Evolutionary conservation across 371 early-diverging fungal genomes (phyloP).

Genomic region (Apophysomyces ossiformis): DNA sequence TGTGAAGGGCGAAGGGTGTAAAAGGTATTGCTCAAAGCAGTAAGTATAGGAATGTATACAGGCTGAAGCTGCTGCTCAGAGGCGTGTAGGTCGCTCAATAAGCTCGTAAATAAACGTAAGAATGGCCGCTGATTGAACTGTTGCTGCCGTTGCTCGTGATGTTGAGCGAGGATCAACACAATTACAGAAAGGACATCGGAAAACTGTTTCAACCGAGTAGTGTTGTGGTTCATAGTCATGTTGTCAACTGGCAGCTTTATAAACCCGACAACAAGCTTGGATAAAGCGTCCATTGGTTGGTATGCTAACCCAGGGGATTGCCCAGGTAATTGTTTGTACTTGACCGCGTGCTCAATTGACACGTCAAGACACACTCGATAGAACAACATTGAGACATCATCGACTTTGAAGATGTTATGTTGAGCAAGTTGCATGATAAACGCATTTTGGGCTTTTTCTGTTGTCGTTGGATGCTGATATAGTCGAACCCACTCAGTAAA

Average conservation of each 20-base stretch:
- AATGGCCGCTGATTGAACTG: constrained; percentile 92
- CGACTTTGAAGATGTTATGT: constrained; percentile 76
- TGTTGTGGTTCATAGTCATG: constrained; percentile 11
- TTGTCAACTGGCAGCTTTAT: constrained; percentile 50
- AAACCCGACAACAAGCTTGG: constrained; percentile 76
- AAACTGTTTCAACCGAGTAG: constrained; percentile 42
- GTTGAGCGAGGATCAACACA: constrained; percentile 79
- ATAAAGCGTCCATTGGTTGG: constrained; percentile 85
- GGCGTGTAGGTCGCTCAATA: constrained; percentile 82
- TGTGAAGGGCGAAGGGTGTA: constrained; percentile 85
- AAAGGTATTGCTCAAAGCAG: constrained; percentile 80
- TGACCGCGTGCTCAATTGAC: constrained; percentile 76
- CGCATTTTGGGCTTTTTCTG: constrained; percentile 68
- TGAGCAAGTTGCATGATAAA: constrained; percentile 79
- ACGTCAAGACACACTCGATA: constrained; percentile 89
- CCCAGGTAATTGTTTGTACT: constrained; percentile 56
- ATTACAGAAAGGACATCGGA: constrained; percentile 85
- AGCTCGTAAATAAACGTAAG: constrained; percentile 85
- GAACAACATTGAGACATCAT: constrained; percentile 81
- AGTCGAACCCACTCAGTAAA: constrained; percentile 91
- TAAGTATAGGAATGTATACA: constrained; percentile 74
- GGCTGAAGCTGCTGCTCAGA: constrained; percentile 72
- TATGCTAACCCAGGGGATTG: constrained; percentile 60
- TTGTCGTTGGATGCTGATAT: constrained; percentile 82
- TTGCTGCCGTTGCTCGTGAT: constrained; percentile 80